Evolutionary conservation across 78 protist species (phyloP).

Genomic region (Dictyostelium brefeldianum): DNA sequence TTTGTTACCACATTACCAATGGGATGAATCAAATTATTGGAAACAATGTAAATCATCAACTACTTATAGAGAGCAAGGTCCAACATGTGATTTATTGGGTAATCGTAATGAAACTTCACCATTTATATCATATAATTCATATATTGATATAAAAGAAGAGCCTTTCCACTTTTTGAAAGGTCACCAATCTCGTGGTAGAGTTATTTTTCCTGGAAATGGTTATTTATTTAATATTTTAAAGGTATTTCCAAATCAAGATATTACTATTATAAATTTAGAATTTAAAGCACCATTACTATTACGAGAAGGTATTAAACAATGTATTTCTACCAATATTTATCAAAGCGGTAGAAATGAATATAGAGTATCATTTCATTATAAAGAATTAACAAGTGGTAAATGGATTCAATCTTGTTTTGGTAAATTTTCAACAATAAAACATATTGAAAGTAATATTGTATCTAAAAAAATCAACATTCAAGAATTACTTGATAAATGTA

Average conservation of each 20-base stretch:
- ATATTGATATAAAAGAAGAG: background rate
- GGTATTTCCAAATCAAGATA: background rate
- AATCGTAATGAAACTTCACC: background rate
- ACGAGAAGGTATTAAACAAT: background rate
- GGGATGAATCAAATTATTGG: slow-evolving; percentile 3
- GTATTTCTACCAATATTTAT: background rate
- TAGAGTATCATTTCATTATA: background rate
- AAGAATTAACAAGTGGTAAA: background rate
- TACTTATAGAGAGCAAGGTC: background rate
- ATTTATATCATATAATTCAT: background rate
- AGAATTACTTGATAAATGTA: background rate
- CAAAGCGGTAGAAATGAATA: background rate
- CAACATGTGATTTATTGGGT: background rate
- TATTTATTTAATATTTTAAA: slow-evolving; percentile 3
- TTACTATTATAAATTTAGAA: background rate
- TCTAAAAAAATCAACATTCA: slow-evolving; percentile 27
- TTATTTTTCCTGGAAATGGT: background rate
- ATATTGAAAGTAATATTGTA: slow-evolving; percentile 29
- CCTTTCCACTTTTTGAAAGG: slow-evolving; percentile 17
- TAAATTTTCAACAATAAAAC: slow-evolving; percentile 17
- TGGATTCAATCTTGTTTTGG: slow-evolving; percentile 1
- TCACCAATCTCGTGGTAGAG: background rate
- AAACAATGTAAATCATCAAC: no score
- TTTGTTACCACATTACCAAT: background rate
- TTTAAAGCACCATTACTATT: background rate